A percentile compares a stretch with the other conserved stretches of the same genome.
Evolutionary conservation across 2,329 filamentous ascomycete genomes (phyloP).

Genomic region (Exophiala sp.): DNA sequence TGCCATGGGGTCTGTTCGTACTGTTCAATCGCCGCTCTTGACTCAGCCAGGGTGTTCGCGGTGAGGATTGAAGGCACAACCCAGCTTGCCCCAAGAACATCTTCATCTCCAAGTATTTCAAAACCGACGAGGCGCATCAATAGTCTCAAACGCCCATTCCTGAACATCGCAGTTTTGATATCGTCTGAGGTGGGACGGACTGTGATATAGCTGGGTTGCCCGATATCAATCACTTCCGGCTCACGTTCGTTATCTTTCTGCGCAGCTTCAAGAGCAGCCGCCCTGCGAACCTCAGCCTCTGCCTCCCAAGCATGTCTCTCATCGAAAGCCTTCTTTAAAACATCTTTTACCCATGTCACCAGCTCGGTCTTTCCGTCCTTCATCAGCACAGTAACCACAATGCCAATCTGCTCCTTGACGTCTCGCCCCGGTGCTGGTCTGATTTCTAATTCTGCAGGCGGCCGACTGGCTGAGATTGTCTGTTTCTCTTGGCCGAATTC

Average conservation of each 20-base stretch:
- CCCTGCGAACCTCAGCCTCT: slow-evolving; percentile 53
- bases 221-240: slow-evolving; percentile 30
- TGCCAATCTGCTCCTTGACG: slow-evolving; percentile 64
- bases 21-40: slow-evolving; percentile 66
- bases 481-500: slow-evolving; percentile 88
- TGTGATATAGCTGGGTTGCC: slow-evolving; percentile 20
- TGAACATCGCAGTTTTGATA: slow-evolving; percentile 64
- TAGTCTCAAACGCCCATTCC: slow-evolving; percentile 79
- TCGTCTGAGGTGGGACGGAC: slow-evolving; percentile 40
- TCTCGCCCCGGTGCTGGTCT: slow-evolving; percentile 60
- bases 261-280: slow-evolving; percentile 13
- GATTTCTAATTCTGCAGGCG: slow-evolving; percentile 78
- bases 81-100: slow-evolving; percentile 73
- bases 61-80: slow-evolving; percentile 62
- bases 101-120: slow-evolving; percentile 58
- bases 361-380: slow-evolving; percentile 71
- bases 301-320: slow-evolving; percentile 73
- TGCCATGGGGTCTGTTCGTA: slow-evolving; percentile 71
- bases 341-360: slow-evolving; percentile 73
- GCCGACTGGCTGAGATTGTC: slow-evolving; percentile 57
- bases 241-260: slow-evolving; percentile 22
- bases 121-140: slow-evolving; percentile 73
- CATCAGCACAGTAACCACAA: slow-evolving; percentile 71
- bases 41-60: slow-evolving; percentile 60
- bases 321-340: slow-evolving; percentile 60